Conservation (phyloP, 176 grass and related monocot genomes). For the Cymbopogon citratus region DNA sequence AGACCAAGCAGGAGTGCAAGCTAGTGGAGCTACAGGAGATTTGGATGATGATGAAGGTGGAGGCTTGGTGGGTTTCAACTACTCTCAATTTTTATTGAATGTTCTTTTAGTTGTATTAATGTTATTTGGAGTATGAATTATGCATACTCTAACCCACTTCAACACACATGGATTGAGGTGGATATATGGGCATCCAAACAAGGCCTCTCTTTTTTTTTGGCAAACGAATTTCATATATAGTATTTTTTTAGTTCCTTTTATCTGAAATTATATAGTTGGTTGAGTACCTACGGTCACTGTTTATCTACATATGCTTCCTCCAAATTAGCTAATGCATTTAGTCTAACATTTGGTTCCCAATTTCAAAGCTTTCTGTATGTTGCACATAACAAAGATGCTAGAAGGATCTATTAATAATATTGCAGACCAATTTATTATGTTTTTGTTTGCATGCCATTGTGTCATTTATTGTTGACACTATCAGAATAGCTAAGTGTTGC, state of each 20-base stretch:
- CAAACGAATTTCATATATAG: background rate
- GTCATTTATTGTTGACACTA: background rate
- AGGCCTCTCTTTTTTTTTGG: background rate
- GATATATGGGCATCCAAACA: too few relatives aligned
- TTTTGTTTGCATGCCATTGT: background rate
- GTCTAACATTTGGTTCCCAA: too few relatives aligned
- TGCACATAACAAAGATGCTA: background rate
- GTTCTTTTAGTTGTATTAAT: background rate
- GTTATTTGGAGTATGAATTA: constrained; percentile 4
- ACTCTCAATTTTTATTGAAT: background rate
- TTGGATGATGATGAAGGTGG: constrained; percentile 98
- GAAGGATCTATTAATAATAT: background rate
- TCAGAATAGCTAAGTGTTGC: background rate
- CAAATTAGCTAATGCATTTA: too few relatives aligned
- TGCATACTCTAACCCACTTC: background rate
- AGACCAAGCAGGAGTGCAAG: constrained; percentile 73
- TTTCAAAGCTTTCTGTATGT: too few relatives aligned
- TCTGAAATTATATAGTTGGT: background rate
- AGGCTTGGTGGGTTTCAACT: constrained; percentile 66
- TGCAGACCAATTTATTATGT: background rate
- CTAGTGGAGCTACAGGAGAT: constrained; percentile 61
- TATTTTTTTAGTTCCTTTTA: background rate
- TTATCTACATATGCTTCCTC: background rate
- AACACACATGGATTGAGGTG: too few relatives aligned
- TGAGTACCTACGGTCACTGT: background rate